Evolutionary conservation across 2,329 filamentous ascomycete species (phyloP), one percentile per base, ranked within the genome.

Genomic region (Graphilbum fragrans): DNA sequence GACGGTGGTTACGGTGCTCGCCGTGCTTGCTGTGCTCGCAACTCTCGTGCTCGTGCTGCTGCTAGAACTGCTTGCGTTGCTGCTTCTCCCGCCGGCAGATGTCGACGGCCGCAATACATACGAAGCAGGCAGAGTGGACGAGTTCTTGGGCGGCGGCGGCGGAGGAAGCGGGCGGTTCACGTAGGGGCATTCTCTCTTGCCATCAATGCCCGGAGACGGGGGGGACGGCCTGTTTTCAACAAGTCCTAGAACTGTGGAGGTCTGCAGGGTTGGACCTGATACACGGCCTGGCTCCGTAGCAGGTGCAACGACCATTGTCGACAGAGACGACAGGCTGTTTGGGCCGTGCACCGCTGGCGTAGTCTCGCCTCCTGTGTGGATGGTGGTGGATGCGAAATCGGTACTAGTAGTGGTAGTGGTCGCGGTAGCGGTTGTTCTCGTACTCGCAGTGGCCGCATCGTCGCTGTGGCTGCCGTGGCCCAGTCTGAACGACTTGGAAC

Each of bases 201-300:
- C 53, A 40, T 49, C 52, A 23, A 52, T 48, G 44, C 53, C 44
- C 23, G 42, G 38, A 6, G 32, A 19, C 14, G 46, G 49, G 55
- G 52, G 55, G 53, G 20, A n/a, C 22, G 14, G 18, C 12, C 58
- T 35, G 35, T 39, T 60, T 55, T 61, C 56, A 55, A 50, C 49
- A 39, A 48, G 46, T 42, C 46, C 51, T 42, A 51, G 39, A 41
- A 49, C 47, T 42, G 52, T 55, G 50, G 53, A 52, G 46, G 53
- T 49, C 46, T 53, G 54, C 55, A 58, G 55, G 52, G 53, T 50
- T 50, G 49, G 47, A 43, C 53, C 55, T 58, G 60, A 63, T 49
- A 61, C 60, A 55, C 48, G 46, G 44, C 52, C 57, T 53, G 51
- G 54, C 49, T 12, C 25, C n/a, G 16, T 32, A 25, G 9, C 11